Evolutionary conservation across 2,329 filamentous ascomycete genomes (phyloP).

Genomic region (Pleomassaria siparia): DNA sequence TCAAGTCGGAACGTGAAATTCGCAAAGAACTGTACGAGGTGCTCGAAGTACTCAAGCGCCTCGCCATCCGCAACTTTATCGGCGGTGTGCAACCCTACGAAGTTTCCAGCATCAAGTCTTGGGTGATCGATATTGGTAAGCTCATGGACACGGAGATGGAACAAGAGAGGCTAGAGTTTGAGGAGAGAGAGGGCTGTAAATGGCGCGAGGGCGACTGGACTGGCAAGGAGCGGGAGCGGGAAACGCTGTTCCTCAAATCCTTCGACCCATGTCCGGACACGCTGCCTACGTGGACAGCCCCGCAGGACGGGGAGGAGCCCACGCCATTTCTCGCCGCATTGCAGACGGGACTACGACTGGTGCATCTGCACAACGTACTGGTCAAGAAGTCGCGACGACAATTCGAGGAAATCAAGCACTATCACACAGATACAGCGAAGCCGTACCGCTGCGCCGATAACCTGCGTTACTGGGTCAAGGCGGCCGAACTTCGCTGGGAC

Average conservation of each 20-base stretch:
- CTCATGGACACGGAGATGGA: conserved; percentile 77
- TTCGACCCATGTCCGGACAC: conserved; percentile 63
- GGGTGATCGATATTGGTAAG: conserved; percentile 76
- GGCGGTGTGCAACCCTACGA: conserved; percentile 81
- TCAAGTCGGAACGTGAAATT: conserved; percentile 84
- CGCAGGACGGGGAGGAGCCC: conserved; percentile 59
- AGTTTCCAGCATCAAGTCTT: conserved; percentile 70
- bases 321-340: conserved; percentile 74
- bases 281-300: conserved; percentile 67
- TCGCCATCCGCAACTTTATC: conserved; percentile 83
- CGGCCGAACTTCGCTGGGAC: conserved; percentile 92
- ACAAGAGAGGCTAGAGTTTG: conserved; percentile 72
- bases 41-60: conserved; percentile 87
- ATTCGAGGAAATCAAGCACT: conserved; percentile 86
- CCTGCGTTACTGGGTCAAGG: conserved; percentile 93
- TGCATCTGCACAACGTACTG: conserved; percentile 86
- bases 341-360: conserved; percentile 76
- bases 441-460: conserved; percentile 95
- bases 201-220: conserved; percentile 77
- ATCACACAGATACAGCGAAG: conserved; percentile 90
- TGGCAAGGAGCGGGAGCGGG: conserved; percentile 75
- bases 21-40: conserved; percentile 81
- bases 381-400: conserved; percentile 81
- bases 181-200: conserved; percentile 71
- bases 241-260: conserved; percentile 77